phyloP scores from a whole-genome alignment of 1,139 yeast species.

The Taphrina populina region DNA sequence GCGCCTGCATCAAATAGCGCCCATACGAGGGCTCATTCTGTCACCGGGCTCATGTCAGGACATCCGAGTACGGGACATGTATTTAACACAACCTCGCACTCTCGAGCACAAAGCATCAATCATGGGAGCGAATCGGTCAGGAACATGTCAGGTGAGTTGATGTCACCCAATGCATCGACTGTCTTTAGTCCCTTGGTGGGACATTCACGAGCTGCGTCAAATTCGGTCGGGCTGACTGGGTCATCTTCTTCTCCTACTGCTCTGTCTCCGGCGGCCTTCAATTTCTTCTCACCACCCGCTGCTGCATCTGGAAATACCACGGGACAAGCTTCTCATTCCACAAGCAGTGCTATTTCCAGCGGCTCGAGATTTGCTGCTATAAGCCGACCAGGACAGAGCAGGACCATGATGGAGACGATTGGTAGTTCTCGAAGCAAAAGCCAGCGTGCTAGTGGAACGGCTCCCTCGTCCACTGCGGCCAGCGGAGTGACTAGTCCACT shows the following conservation, averaged over 20 bases:
- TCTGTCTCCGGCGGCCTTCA: slow-evolving; percentile 17
- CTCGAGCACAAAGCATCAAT: slow-evolving; percentile 1
- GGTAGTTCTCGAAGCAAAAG: slow-evolving; percentile 3
- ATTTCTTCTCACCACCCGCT: slow-evolving; percentile 6
- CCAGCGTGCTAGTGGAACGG: background rate
- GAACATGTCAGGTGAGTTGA: background rate
- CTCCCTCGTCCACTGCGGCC: background rate
- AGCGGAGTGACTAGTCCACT: slow-evolving; percentile 21
- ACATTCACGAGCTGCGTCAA: slow-evolving; percentile 6
- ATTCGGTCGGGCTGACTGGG: slow-evolving; percentile 1
- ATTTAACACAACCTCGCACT: background rate
- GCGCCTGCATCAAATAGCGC: background rate
- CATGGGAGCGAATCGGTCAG: background rate
- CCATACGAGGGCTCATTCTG: slow-evolving; percentile 11
- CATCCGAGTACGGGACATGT: background rate
- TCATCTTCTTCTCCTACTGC: background rate
- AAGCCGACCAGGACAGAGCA: slow-evolving; percentile 1
- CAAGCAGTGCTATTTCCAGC: no score
- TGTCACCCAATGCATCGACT: background rate
- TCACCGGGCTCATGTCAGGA: background rate
- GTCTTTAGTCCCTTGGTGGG: slow-evolving; percentile 15
- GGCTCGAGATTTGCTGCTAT: slow-evolving; percentile 7
- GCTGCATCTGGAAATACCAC: background rate
- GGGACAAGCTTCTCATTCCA: background rate
- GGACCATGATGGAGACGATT: slow-evolving; percentile 5